Evolutionary conservation across 768 basidiomycete genomes (phyloP), one percentile per base, ranked within the genome.

Genomic region (Cantharellus anzutake): DNA sequence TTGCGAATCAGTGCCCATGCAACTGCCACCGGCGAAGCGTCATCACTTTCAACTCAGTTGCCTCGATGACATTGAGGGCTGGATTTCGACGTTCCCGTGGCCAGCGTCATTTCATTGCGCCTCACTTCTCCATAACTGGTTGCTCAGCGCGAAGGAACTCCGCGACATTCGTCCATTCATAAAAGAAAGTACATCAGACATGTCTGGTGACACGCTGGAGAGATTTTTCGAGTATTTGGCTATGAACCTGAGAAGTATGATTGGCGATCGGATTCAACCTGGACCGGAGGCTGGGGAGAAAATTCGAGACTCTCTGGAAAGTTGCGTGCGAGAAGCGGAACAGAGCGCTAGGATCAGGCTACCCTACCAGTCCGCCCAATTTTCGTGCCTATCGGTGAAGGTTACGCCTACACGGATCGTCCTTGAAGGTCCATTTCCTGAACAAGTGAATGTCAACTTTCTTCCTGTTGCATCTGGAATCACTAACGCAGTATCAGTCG

Each of bases 401-500:
- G 76, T 88, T 42, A 85, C 85, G 0, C 88, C 88, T 0, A 85
- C 83, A 4, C 76, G 83, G 29, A 71, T 83, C 60, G 70, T 86
- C 5, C 69, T 90, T 4, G 86, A 88, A 70, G 88, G 88, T 0
- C 88, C 88, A 1, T 83, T 80, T 60, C 62, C 56, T 29, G 62
- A 63, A 44, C 57, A 48, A 34, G 56, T 61, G 35, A 7, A 51
- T 56, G 14, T 48, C 7, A 2, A 5, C 52, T 58, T 40, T 4
- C n/a, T 34, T 11, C 41, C 20, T 35, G 7, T 56, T 4, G 3
- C 7, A 59, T 20, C 44, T 64, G 16, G 59, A 63, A 7, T 61
- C 59, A 7, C 60, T 63, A 4, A 51, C 62, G 14, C 67, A 80
- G 0, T 78, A 78, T 35, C 83, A 89, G 64, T 85, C 86, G 3